These are phyloP conservation scores for Tricholoma sp. DNA, from an alignment of 768 basidiomycete species.

Conservation along the genomic window DNA sequence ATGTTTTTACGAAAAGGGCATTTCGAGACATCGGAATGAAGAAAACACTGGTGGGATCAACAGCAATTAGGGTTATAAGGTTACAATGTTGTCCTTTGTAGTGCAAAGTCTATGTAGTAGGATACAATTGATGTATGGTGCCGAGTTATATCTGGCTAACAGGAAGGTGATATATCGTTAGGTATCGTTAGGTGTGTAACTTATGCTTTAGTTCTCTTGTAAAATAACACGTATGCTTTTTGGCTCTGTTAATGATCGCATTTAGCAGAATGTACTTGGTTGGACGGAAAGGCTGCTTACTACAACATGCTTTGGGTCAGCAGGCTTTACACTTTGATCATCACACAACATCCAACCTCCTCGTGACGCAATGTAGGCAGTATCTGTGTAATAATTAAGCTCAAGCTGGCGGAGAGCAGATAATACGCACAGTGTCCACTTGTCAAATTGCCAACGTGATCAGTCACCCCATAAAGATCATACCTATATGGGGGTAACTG, in stretches of 20 bases:
- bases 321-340: constrained; percentile 78
- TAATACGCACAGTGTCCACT: constrained; percentile 87
- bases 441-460: constrained; percentile 91
- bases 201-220: constrained; percentile 57
- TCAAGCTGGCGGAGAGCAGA: neutral
- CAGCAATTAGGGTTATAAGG: constrained; percentile 24
- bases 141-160: constrained; percentile 11
- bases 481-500: constrained; percentile 90
- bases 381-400: constrained; percentile 50
- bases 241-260: constrained; percentile 27
- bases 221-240: constrained; percentile 81
- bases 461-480: constrained; percentile 93
- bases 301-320: constrained; percentile 76
- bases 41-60: constrained; percentile 29
- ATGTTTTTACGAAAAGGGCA: constrained; percentile 34
- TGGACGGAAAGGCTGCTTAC: constrained; percentile 40
- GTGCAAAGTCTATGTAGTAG: constrained; percentile 14
- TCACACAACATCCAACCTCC: constrained; percentile 93
- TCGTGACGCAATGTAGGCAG: constrained; percentile 82
- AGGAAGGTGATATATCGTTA: constrained; percentile 22
- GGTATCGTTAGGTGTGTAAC: constrained; percentile 25
- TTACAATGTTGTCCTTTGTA: constrained; percentile 32
- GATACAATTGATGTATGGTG: constrained; percentile 18
- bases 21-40: constrained; percentile 29
- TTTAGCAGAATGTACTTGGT: neutral